phyloP scores from a whole-genome alignment of 192 early-diverging fungal genomes.

The Backusella morwellensis region DNA sequence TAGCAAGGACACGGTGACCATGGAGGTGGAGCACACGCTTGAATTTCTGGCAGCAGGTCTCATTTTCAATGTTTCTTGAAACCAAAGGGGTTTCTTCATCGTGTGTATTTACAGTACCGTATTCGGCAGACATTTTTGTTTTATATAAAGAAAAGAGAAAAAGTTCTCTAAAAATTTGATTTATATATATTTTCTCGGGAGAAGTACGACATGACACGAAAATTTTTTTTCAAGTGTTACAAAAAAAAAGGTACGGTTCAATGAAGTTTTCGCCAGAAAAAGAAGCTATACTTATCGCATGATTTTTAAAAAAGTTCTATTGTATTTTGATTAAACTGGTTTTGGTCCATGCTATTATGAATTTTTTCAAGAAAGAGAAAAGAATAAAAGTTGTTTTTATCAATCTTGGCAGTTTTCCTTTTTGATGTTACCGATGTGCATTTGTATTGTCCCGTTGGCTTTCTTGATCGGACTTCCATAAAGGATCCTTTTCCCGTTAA shows the following conservation, averaged over 20 bases:
- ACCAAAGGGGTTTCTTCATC: conserved; percentile 33
- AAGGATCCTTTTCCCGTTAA: neutral
- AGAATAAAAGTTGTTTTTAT: too few species aligned
- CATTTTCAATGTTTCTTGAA: conserved; percentile 4
- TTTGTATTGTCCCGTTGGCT: neutral
- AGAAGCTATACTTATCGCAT: neutral
- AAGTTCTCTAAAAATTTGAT: neutral
- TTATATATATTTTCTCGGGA: neutral
- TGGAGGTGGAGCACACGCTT: conserved; percentile 27
- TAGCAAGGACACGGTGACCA: conserved; percentile 25
- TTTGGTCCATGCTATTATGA: too few species aligned
- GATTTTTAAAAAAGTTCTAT: neutral
- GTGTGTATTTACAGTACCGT: conserved; percentile 28
- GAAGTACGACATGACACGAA: neutral
- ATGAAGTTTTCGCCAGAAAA: neutral
- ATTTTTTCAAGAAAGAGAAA: too few species aligned
- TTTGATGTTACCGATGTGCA: neutral
- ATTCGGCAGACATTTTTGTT: conserved; percentile 30
- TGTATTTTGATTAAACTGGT: neutral
- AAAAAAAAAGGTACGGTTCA: neutral
- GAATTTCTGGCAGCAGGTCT: conserved; percentile 15
- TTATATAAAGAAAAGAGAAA: neutral
- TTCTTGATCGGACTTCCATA: neutral
- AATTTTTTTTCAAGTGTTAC: neutral
- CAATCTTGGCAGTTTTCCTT: neutral